Evolutionary conservation across 1,284 basidiomycete species (phyloP), one percentile per base, ranked within the genome.

Genomic region (Puccinia polysora): DNA sequence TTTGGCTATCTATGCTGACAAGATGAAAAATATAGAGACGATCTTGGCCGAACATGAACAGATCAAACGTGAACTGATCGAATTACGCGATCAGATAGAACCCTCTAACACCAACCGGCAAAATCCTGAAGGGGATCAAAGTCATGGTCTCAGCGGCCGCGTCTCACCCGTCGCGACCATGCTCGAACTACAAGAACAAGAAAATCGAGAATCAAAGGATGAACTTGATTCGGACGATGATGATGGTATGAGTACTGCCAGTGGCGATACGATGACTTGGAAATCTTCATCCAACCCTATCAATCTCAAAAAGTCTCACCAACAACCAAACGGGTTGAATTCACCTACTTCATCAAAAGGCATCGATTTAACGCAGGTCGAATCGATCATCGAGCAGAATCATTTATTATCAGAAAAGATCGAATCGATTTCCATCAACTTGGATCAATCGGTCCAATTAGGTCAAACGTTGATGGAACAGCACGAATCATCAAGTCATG

Each of bases 1-100:
- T 0, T 84, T 97, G 18, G 84, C 88, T 0, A 83, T 81, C 15
- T 91, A 97, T 77, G 85, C 91, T 43, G 90, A 93, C 74, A 91
- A 92, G 81, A 88, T 96, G 73, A 86, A 87, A 52, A 84, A 86
- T 15, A 83, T 97, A 36, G 93, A 97, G 77, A 84, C 84, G 47
- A 84, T 96, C 56, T 84, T 89, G 0, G 80, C 80, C 30, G 92
- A 97, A 79, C 91, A 97, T 77, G 91, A 96, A 73, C 83, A 82
- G 8, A 86, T 97, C 78, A 90, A 89, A 80, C 83, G 84, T 40
- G 92, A 98, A 77, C 86, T 98, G 2, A 82, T 84, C 40, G 81
- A 73, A 36, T 75, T 82, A 56, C 77, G 79, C 52, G 56, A 75
- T 47, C 77, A 80, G 70, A 80, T 82, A 76, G 80, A 80, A 77